These are phyloP conservation scores for Boletus tylopilopsis DNA, from an alignment of 768 basidiomycete species.

Conservation along the genomic window DNA sequence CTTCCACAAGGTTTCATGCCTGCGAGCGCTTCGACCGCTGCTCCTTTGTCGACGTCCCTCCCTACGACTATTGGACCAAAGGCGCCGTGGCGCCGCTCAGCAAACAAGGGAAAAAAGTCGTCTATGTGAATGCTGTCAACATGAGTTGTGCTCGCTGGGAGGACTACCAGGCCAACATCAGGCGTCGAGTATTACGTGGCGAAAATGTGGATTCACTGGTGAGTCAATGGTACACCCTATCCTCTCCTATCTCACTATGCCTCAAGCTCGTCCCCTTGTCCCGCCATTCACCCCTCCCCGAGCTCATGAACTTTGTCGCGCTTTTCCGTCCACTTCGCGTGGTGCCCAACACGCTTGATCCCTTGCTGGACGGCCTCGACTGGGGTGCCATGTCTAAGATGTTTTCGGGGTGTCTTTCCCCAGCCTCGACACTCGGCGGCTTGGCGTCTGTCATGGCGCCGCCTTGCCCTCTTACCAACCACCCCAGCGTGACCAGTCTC, in stretches of 20 bases:
- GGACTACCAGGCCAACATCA: constrained; percentile 42
- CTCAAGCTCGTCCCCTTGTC: constrained; percentile 74
- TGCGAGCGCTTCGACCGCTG: constrained; percentile 86
- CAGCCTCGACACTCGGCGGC: constrained; percentile 1
- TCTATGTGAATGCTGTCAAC: constrained; percentile 81
- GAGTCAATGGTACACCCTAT: constrained; percentile 9
- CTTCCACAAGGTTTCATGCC: constrained; percentile 82
- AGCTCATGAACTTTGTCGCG: constrained; percentile 74
- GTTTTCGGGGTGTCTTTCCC: constrained; percentile 56
- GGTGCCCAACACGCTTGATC: constrained; percentile 75
- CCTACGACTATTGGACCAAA: constrained; percentile 13
- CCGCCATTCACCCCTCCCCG: constrained; percentile 85
- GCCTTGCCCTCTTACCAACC: constrained; percentile 18
- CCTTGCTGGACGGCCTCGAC: constrained; percentile 52
- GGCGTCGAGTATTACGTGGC: constrained; percentile 37
- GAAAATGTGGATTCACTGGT: constrained; percentile 65
- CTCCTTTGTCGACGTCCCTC: constrained; percentile 47
- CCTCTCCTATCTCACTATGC: background rate
- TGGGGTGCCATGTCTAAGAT: constrained; percentile 69
- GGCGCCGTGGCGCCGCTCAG: constrained; percentile 30
- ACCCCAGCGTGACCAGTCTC: constrained; percentile 9
- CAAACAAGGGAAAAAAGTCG: constrained; percentile 52
- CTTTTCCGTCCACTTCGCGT: constrained; percentile 77
- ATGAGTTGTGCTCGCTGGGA: constrained; percentile 61
- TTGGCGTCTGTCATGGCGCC: constrained; percentile 21